These are phyloP conservation scores for Globisporangium viniferum DNA, from an alignment of 352 stramenopile genomes.

Conservation along the genomic window DNA sequence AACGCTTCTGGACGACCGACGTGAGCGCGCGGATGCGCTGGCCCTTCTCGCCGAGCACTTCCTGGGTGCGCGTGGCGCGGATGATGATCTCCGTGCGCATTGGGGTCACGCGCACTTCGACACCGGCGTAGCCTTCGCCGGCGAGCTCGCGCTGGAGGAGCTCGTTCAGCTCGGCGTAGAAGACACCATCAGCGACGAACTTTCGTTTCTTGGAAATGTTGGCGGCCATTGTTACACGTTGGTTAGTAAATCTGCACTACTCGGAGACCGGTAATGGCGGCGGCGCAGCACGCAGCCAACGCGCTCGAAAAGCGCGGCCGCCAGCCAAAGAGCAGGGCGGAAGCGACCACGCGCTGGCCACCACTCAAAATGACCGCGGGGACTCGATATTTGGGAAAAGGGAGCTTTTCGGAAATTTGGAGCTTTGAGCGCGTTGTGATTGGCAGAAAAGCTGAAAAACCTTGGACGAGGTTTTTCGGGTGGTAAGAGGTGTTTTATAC, in stretches of 20 bases:
- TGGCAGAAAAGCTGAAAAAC: not conserved
- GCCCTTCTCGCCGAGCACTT: conserved; percentile 99
- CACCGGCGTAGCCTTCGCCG: conserved; percentile 97
- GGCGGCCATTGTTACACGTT: conserved; percentile 64
- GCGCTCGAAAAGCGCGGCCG: not conserved
- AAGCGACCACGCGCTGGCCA: conserved; percentile 3
- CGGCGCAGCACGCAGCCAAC: not conserved
- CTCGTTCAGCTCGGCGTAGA: conserved; percentile 99
- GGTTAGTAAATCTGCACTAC: conserved; percentile 18
- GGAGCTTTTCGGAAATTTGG: not conserved
- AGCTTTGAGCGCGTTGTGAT: not conserved
- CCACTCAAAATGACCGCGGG: conserved; percentile 8
- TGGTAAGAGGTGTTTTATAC: not conserved
- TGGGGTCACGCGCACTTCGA: conserved; percentile 98
- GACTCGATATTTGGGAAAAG: not conserved
- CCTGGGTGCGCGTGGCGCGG: conserved; percentile 97
- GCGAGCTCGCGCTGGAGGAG: conserved; percentile 97
- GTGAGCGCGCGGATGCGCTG: conserved; percentile 99
- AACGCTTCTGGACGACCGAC: conserved; percentile 99
- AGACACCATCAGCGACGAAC: conserved; percentile 99
- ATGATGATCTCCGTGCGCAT: conserved; percentile 99
- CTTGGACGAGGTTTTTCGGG: not conserved
- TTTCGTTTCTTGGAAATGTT: conserved; percentile 99
- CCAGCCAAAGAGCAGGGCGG: not conserved
- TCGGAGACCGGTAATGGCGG: not conserved